phyloP scores from a whole-genome alignment of 495 filamentous ascomycete species.

The Stereocaulon alpinum region DNA sequence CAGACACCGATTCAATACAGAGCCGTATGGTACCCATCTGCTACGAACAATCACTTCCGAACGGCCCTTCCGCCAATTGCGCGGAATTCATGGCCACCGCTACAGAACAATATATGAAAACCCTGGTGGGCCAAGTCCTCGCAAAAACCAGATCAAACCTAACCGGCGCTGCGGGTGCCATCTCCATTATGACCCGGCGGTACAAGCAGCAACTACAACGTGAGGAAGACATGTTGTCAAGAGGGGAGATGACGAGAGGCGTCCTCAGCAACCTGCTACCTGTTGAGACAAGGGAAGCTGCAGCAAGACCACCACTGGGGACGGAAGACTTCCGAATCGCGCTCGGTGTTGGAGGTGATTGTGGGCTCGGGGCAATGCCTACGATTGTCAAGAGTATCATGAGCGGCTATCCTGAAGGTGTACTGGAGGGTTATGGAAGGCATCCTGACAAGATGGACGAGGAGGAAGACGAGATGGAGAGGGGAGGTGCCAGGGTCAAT shows the following conservation, averaged over 20 bases:
- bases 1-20: constrained; percentile 66
- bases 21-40: constrained; percentile 87
- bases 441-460: constrained; percentile 9
- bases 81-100: constrained; percentile 83
- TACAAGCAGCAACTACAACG: constrained; percentile 61
- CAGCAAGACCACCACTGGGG: constrained; percentile 45
- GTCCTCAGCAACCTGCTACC: constrained; percentile 58
- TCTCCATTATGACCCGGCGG: constrained; percentile 50
- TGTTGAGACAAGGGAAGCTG: constrained; percentile 59
- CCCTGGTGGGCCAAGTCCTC: constrained; percentile 69
- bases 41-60: constrained; percentile 80
- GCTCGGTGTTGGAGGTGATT: constrained; percentile 56
- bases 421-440: constrained; percentile 48
- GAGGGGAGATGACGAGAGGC: constrained; percentile 59
- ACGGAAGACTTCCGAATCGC: constrained; percentile 72
- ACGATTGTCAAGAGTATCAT: constrained; percentile 60
- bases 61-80: constrained; percentile 58
- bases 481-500: constrained; percentile 22
- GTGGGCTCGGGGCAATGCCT: constrained; percentile 66
- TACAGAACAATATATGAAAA: constrained; percentile 86
- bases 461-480: constrained; percentile 22
- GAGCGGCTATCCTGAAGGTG: constrained; percentile 63
- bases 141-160: constrained; percentile 71
- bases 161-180: constrained; percentile 52
- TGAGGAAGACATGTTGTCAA: constrained; percentile 58